These are phyloP conservation scores for Nigrospora oryzae DNA, from an alignment of 2,329 filamentous ascomycete species.

Conservation along the genomic window DNA sequence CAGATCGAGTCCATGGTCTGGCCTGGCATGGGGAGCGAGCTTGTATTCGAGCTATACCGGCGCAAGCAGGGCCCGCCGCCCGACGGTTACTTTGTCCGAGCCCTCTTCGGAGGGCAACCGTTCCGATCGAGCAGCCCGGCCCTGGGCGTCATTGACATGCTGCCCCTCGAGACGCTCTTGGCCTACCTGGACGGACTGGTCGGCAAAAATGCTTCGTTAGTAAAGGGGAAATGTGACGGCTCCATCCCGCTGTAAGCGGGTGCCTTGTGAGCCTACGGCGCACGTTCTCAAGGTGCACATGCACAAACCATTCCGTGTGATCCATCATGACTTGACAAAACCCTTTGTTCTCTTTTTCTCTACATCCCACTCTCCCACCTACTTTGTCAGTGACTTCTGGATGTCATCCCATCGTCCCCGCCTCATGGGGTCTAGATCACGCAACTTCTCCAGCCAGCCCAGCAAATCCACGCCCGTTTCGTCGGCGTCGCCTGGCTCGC, in stretches of 20 bases:
- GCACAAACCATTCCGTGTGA: not conserved
- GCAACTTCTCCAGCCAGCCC: constrained; percentile 57
- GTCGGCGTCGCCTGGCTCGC: constrained; percentile 12
- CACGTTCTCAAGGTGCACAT: constrained; percentile 6
- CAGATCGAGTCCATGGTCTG: constrained; percentile 72
- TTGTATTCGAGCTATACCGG: constrained; percentile 67
- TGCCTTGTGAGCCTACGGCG: constrained; percentile 2
- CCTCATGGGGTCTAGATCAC: constrained; percentile 65
- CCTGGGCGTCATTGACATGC: constrained; percentile 63
- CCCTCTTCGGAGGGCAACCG: constrained; percentile 63
- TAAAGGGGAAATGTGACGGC: constrained; percentile 26
- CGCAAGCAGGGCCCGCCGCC: constrained; percentile 19
- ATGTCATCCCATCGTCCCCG: constrained; percentile 69
- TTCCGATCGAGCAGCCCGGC: constrained; percentile 59
- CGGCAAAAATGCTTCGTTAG: constrained; percentile 38
- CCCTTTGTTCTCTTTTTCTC: too few species aligned
- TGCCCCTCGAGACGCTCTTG: constrained; percentile 56
- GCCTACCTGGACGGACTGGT: constrained; percentile 65
- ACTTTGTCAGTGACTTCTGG: constrained; percentile 24
- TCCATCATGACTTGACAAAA: too few species aligned
- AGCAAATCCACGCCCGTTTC: constrained; percentile 36
- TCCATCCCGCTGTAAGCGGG: constrained; percentile 7
- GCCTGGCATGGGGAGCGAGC: constrained; percentile 75
- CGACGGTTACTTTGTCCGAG: constrained; percentile 45
- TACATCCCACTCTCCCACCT: too few species aligned